A percentile compares a stretch with the other conserved stretches of the same genome.
phyloP scores from a whole-genome alignment of 2,329 filamentous ascomycete species.

The Alternaria arborescens region DNA sequence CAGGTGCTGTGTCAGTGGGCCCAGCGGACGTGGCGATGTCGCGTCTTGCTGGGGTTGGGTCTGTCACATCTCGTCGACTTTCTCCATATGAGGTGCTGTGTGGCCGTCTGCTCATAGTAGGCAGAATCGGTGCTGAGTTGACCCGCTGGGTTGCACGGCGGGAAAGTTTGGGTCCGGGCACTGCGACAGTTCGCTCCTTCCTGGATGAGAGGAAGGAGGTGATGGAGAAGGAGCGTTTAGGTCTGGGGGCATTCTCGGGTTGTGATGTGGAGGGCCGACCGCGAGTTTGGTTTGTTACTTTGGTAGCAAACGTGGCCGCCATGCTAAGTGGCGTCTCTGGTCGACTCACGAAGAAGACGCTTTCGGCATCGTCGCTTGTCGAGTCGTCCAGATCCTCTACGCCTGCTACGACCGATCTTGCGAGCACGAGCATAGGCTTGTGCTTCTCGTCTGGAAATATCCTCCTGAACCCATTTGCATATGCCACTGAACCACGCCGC shows the following conservation, averaged over 20 bases:
- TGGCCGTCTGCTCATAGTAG: slow-evolving; percentile 50
- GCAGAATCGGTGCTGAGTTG: slow-evolving; percentile 44
- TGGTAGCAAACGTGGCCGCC: slow-evolving; percentile 39
- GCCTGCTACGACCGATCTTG: slow-evolving; percentile 49
- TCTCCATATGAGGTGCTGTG: slow-evolving; percentile 49
- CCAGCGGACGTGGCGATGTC: slow-evolving; percentile 42
- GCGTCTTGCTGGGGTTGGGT: slow-evolving; percentile 39
- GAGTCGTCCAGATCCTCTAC: slow-evolving; percentile 49
- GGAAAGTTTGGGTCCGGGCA: slow-evolving; percentile 35
- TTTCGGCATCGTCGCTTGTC: slow-evolving; percentile 50
- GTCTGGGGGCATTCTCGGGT: slow-evolving; percentile 40
- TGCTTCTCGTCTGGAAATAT: slow-evolving; percentile 56
- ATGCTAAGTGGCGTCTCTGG: slow-evolving; percentile 51
- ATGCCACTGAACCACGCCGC: slow-evolving; percentile 51
- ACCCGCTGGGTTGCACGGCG: slow-evolving; percentile 45
- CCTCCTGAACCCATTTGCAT: slow-evolving; percentile 52
- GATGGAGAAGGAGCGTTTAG: slow-evolving; percentile 61
- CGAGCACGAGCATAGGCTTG: slow-evolving; percentile 60
- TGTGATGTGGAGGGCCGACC: slow-evolving; percentile 27
- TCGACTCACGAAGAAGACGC: slow-evolving; percentile 50
- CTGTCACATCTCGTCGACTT: slow-evolving; percentile 51
- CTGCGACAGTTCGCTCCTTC: slow-evolving; percentile 45
- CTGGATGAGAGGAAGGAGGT: slow-evolving; percentile 55
- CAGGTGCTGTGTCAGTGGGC: slow-evolving; percentile 19
- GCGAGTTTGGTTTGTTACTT: slow-evolving; percentile 25